Conservation (phyloP, 345 rosid species). For the Erysimum cheiranthoides region DNA sequence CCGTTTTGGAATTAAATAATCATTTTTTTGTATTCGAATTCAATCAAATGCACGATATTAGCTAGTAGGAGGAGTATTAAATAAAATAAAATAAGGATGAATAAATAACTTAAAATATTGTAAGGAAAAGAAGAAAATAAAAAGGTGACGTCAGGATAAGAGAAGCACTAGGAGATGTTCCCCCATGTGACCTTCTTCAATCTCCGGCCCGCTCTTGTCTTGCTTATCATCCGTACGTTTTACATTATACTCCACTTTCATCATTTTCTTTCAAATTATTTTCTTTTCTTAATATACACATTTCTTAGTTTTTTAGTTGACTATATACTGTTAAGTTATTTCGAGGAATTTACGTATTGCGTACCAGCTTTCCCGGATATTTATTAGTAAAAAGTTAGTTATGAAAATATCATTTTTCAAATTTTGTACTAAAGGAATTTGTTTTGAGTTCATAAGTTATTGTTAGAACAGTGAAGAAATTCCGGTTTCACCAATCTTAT, state of each 20-base stretch:
- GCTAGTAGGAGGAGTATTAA: background rate
- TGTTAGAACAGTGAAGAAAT: background rate
- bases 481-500: background rate
- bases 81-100: background rate
- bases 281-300: background rate
- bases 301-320: slow-evolving; percentile 21
- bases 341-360: slow-evolving; percentile 18
- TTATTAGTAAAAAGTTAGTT: background rate
- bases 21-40: slow-evolving; percentile 8
- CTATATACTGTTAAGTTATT: slow-evolving; percentile 11
- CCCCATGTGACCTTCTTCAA: slow-evolving; percentile 44
- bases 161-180: slow-evolving; percentile 35
- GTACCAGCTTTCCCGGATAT: background rate
- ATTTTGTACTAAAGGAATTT: no score
- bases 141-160: slow-evolving; percentile 45
- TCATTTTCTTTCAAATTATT: slow-evolving; percentile 5
- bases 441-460: no score
- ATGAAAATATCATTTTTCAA: background rate
- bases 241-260: slow-evolving; percentile 46
- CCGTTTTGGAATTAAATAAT: slow-evolving; percentile 2
- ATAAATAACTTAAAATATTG: background rate
- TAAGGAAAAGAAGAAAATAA: background rate
- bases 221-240: slow-evolving; percentile 53
- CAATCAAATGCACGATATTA: no score
- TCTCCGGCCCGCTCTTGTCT: slow-evolving; percentile 42